These are phyloP conservation scores for Psilocybe cyanescens DNA, from an alignment of 768 basidiomycete species.

Conservation along the genomic window DNA sequence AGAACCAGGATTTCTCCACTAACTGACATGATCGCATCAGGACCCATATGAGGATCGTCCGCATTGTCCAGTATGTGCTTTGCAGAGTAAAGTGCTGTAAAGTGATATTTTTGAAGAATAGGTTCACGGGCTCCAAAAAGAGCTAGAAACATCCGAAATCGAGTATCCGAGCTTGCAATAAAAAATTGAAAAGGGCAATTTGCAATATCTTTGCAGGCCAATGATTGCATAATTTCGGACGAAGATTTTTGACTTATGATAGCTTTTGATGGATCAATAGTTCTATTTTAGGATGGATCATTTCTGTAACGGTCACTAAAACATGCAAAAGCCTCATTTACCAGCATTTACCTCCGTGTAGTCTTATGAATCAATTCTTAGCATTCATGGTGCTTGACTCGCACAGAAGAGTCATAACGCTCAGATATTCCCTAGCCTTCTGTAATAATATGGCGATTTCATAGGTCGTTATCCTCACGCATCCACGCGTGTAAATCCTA, in stretches of 20 bases:
- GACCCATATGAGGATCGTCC: not conserved
- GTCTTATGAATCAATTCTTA: not conserved
- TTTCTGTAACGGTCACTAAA: not conserved
- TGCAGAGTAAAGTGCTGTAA: too few species aligned
- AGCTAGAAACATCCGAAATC: too few species aligned
- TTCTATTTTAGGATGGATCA: not conserved
- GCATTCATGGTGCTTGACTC: not conserved
- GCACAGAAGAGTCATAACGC: not conserved
- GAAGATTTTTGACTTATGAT: not conserved
- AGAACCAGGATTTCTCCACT: not conserved
- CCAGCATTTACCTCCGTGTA: not conserved
- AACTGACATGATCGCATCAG: constrained; percentile 11
- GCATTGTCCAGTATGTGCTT: not conserved
- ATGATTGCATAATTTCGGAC: not conserved
- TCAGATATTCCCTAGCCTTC: not conserved
- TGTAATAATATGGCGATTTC: not conserved
- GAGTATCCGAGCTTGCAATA: not conserved
- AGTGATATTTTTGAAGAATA: too few species aligned
- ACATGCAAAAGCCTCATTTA: not conserved
- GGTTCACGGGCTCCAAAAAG: too few species aligned
- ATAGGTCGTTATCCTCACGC: too few species aligned
- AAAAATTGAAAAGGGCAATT: too few species aligned
- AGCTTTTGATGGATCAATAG: not conserved
- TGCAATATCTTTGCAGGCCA: too few species aligned
- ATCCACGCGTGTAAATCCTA: too few species aligned